Base-by-base conservation (phyloP, 306 rosid species). In the Arachis stenosperma region DNA sequence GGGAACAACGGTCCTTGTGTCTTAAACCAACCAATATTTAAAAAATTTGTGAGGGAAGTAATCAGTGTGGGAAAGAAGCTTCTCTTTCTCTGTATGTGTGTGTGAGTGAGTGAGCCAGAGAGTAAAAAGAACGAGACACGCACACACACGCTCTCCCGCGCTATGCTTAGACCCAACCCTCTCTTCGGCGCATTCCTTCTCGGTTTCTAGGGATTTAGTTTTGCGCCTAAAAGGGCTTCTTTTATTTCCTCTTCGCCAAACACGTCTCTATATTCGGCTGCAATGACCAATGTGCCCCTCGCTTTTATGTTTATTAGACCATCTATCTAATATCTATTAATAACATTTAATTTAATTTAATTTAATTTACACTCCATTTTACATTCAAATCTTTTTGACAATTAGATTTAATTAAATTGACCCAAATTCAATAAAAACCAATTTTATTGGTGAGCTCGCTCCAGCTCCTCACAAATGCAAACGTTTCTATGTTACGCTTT, bases 1-100 rank as follows among this genome's bases (percentile, higher is more conserved):
- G 96, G 89, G 96, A 89, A 88, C 82, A 83, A 62, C 72, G 87
- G 87, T 74, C 75, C 30, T 48, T 48, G 17, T 48, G 14, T 48
- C 54, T 48, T 48, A 48, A 48, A n/a, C 22, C 5, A 14, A 48
- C 54, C 22, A 14, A 14, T 52, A n/a, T 74, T 81, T 82, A 67
- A 84, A 71, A 84, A 74, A 65, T 1, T 37, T 44, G 41, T 29
- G 12, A 2, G 52, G 27, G 27, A 6, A 52, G 48, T 64, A 66
- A 75, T 71, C 61, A 73, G 61, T 52, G 3, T 52, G 54, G 12
- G 54, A 3, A 5, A 2, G 57, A n/a, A 52, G 57, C 57, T 52
- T 33, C 37, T 33, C 37, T 33, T 33, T 33, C 37, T 33, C 37
- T 13, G 55, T 50, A 2, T 50, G 55, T 3, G 55, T 50, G 7